phyloP scores from a whole-genome alignment of 805 yeast species.

The Candida dajiaensis region DNA sequence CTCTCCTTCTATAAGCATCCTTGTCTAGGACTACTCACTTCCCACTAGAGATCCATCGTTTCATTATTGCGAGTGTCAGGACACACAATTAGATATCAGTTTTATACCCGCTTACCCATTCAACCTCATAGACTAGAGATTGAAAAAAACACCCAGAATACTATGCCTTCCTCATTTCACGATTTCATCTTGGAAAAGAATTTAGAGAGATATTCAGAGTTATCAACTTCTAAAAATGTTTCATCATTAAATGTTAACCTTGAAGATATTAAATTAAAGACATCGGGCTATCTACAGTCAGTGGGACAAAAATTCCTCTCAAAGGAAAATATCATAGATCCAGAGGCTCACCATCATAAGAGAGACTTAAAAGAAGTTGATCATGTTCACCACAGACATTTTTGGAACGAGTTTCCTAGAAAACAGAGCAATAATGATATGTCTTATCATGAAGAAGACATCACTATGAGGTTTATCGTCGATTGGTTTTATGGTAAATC shows the following conservation, averaged over 20 bases:
- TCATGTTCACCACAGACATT: conserved; percentile 14
- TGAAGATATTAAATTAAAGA: not conserved
- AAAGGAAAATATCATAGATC: conserved; percentile 4
- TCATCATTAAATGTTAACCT: not conserved
- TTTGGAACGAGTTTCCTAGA: conserved; percentile 24
- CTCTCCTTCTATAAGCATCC: not conserved
- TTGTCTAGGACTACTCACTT: not conserved
- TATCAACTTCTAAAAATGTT: not conserved
- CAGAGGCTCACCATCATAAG: conserved; percentile 12
- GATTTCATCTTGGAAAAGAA: conserved; percentile 18
- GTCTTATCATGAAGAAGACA: conserved; percentile 25
- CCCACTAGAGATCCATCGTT: not conserved
- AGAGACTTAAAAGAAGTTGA: conserved; percentile 7
- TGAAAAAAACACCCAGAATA: too few relatives aligned
- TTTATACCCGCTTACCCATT: not conserved
- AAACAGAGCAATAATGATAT: conserved; percentile 23
- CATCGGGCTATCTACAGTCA: conserved; percentile 1
- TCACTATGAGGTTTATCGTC: conserved; percentile 20
- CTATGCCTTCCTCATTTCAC: conserved; percentile 16
- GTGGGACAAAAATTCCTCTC: conserved; percentile 2
- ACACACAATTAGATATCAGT: not conserved
- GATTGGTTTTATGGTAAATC: conserved; percentile 17
- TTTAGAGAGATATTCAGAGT: conserved; percentile 12
- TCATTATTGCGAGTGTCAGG: not conserved
- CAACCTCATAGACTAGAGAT: not conserved